A percentile compares a stretch with the other conserved stretches of the same genome.
These are phyloP conservation scores for Penicillium sp. DNA, from an alignment of 2,329 filamentous ascomycete genomes.

Conservation along the genomic window DNA sequence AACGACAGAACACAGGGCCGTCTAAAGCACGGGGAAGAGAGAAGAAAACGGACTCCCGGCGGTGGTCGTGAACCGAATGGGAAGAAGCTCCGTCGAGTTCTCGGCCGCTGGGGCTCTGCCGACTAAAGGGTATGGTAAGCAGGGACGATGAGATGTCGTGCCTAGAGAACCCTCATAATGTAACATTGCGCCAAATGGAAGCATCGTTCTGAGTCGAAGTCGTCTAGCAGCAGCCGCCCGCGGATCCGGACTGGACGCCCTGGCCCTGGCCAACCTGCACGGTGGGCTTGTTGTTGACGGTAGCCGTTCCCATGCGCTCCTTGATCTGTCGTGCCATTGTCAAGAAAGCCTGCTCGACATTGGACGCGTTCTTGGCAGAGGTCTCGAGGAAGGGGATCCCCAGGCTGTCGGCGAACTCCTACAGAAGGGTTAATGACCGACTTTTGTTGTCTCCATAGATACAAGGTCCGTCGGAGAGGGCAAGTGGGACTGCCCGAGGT, in stretches of 20 bases:
- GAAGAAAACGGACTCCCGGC: slow-evolving; percentile 12
- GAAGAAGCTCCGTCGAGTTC: slow-evolving; percentile 9
- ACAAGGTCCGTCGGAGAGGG: not conserved
- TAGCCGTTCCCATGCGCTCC: slow-evolving; percentile 97
- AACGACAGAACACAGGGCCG: slow-evolving; percentile 29
- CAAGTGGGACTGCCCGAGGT: not conserved
- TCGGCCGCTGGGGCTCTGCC: slow-evolving; percentile 4
- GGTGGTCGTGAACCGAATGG: slow-evolving; percentile 12
- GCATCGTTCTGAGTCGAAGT: slow-evolving; percentile 19
- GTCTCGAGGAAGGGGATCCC: slow-evolving; percentile 99
- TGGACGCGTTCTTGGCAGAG: slow-evolving; percentile 98
- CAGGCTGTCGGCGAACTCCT: slow-evolving; percentile 99
- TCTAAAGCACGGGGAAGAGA: slow-evolving; percentile 34
- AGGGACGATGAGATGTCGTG: slow-evolving; percentile 17
- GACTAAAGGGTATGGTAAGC: slow-evolving; percentile 9
- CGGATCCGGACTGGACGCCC: slow-evolving; percentile 83
- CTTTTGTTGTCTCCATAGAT: not conserved
- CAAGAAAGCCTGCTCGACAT: slow-evolving; percentile 99
- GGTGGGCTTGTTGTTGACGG: slow-evolving; percentile 97
- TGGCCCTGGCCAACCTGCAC: slow-evolving; percentile 94
- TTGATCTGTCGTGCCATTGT: slow-evolving; percentile 99
- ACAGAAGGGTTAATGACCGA: slow-evolving; percentile 14
- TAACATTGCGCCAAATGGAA: slow-evolving; percentile 27
- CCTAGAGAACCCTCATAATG: slow-evolving; percentile 19
- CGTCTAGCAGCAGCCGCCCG: slow-evolving; percentile 84